These are phyloP conservation scores for Lichenothelia convexa DNA, from an alignment of 495 filamentous ascomycete species.

Conservation along the genomic window DNA sequence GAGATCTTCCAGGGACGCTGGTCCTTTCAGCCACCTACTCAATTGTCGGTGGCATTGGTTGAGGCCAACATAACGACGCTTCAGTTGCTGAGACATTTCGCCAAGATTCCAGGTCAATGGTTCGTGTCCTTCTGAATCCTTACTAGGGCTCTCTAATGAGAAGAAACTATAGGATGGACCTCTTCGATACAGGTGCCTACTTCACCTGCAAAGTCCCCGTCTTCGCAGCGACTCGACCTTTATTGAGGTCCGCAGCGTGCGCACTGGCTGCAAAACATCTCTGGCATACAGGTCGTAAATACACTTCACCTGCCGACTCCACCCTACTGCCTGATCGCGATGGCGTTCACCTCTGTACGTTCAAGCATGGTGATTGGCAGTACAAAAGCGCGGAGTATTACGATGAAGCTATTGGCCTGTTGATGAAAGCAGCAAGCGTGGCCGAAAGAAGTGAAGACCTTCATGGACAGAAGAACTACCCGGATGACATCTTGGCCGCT, in stretches of 20 bases:
- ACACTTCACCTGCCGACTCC: constrained; percentile 34
- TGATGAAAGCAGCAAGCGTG: too few relatives aligned
- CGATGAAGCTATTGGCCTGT: constrained; percentile 40
- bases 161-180: too few relatives aligned
- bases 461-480: too few relatives aligned
- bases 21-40: too few relatives aligned
- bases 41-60: too few relatives aligned
- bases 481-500: constrained; percentile 44
- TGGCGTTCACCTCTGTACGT: too few relatives aligned
- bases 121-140: too few relatives aligned
- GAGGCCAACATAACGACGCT: too few relatives aligned
- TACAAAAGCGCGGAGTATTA: constrained; percentile 43
- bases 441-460: too few relatives aligned
- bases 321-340: constrained; percentile 30
- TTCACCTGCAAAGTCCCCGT: constrained; percentile 42
- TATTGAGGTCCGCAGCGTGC: constrained; percentile 40
- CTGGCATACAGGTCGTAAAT: constrained; percentile 32
- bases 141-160: too few relatives aligned
- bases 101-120: constrained; percentile 41
- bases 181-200: constrained; percentile 41
- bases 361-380: too few relatives aligned
- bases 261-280: constrained; percentile 45
- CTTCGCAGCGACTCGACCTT: constrained; percentile 33
- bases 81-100: constrained; percentile 44
- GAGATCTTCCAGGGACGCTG: too few relatives aligned